These are phyloP conservation scores for Podospora pseudoanserina DNA, from an alignment of 495 filamentous ascomycete genomes.

Conservation along the genomic window DNA sequence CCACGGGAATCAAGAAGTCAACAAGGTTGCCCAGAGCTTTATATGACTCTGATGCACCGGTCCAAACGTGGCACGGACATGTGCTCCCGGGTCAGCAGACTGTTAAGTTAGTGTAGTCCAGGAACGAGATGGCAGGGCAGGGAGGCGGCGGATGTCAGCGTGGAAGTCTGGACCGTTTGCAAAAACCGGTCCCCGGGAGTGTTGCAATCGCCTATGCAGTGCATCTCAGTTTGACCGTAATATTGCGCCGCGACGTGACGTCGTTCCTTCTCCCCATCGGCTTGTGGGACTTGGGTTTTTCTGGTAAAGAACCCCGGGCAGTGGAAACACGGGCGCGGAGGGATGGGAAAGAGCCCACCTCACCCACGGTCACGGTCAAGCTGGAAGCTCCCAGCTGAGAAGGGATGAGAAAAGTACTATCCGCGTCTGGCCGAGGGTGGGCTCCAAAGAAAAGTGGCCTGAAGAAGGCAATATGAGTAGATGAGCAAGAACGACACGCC, in stretches of 20 bases:
- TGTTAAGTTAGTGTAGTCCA: not conserved
- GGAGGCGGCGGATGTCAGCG: slow-evolving; percentile 14
- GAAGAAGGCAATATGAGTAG: slow-evolving; percentile 2
- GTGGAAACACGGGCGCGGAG: slow-evolving; percentile 1
- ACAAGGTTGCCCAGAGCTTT: slow-evolving; percentile 16
- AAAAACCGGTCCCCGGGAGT: slow-evolving; percentile 17
- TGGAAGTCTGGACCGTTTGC: slow-evolving; percentile 12
- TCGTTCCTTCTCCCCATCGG: not conserved
- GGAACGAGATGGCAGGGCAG: slow-evolving; percentile 1
- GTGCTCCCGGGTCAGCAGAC: slow-evolving; percentile 19
- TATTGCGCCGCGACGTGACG: slow-evolving; percentile 16
- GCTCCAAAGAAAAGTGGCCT: not conserved
- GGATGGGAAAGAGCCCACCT: not conserved
- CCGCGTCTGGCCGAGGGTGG: slow-evolving; percentile 1
- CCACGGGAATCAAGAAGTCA: slow-evolving; percentile 15
- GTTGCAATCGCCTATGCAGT: slow-evolving; percentile 30
- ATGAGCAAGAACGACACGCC: not conserved
- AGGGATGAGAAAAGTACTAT: not conserved
- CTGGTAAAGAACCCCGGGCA: slow-evolving; percentile 14
- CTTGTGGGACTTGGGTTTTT: slow-evolving; percentile 10
- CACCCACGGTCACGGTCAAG: not conserved
- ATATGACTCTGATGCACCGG: slow-evolving; percentile 17
- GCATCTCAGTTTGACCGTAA: slow-evolving; percentile 24
- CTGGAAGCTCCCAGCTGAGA: not conserved
- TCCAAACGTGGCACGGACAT: slow-evolving; percentile 17